Conservation (phyloP, 2,329 filamentous ascomycete species). For the Colletotrichum tropicale region DNA sequence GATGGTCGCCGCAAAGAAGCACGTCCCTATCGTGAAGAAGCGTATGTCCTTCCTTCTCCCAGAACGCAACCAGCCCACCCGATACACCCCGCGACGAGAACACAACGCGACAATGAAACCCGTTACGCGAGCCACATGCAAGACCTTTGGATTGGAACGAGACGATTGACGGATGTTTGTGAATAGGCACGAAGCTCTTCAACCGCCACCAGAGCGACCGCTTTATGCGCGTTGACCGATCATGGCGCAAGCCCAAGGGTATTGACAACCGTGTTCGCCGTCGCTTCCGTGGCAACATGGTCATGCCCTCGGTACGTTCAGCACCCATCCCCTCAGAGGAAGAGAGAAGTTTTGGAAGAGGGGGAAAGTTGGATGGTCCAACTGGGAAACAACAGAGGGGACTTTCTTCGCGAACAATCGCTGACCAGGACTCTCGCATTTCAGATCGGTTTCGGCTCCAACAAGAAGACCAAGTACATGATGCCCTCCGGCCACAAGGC, state of each 20-base stretch:
- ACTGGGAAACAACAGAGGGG: neutral
- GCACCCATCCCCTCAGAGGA: neutral
- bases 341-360: slow-evolving; percentile 10
- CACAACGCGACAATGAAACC: neutral
- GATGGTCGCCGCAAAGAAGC: slow-evolving; percentile 99
- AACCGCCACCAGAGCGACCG: slow-evolving; percentile 96
- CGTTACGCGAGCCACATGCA: neutral
- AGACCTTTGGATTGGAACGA: slow-evolving; percentile 14
- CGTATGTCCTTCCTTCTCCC: slow-evolving; percentile 68
- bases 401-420: neutral
- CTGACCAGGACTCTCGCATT: neutral
- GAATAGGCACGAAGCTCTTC: slow-evolving; percentile 88
- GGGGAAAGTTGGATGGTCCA: neutral
- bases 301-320: slow-evolving; percentile 94
- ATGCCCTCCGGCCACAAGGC: slow-evolving; percentile 99
- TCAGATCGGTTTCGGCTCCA: slow-evolving; percentile 97
- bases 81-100: slow-evolving; percentile 7
- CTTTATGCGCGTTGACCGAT: slow-evolving; percentile 88
- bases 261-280: slow-evolving; percentile 98
- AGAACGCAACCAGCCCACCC: neutral
- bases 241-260: slow-evolving; percentile 99
- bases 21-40: slow-evolving; percentile 99
- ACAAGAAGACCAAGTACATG: slow-evolving; percentile 99
- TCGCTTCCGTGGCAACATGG: slow-evolving; percentile 94
- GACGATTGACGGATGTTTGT: slow-evolving; percentile 42